These are phyloP conservation scores for Lathyrus aphaca DNA, from an alignment of 306 rosid species.

Conservation along the genomic window DNA sequence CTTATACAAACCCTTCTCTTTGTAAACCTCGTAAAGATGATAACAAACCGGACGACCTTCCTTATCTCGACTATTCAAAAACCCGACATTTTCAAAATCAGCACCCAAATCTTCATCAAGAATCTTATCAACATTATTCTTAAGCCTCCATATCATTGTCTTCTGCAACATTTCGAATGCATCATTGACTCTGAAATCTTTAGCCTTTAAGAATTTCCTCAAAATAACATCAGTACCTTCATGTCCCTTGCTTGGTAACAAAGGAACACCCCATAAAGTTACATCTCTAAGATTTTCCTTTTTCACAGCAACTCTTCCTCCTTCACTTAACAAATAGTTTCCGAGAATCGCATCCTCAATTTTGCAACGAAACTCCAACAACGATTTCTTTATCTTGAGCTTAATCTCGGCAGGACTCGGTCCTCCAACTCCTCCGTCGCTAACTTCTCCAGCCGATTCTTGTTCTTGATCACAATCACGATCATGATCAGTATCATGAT, in stretches of 20 bases:
- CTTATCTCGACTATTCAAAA: slow-evolving; percentile 50
- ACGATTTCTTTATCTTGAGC: slow-evolving; percentile 50
- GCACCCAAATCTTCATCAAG: slow-evolving; percentile 41
- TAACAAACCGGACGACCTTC: slow-evolving; percentile 73
- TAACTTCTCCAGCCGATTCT: neutral
- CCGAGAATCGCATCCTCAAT: slow-evolving; percentile 75
- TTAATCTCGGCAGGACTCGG: slow-evolving; percentile 42
- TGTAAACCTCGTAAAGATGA: slow-evolving; percentile 48
- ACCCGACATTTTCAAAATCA: slow-evolving; percentile 46
- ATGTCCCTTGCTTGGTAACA: slow-evolving; percentile 77
- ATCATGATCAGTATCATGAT: slow-evolving; percentile 16
- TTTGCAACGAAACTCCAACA: slow-evolving; percentile 68
- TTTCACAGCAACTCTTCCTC: neutral
- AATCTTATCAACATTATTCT: slow-evolving; percentile 36
- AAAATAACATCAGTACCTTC: slow-evolving; percentile 69
- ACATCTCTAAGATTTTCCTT: slow-evolving; percentile 50
- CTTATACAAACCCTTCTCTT: slow-evolving; percentile 45
- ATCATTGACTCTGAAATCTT: slow-evolving; percentile 59
- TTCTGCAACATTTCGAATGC: slow-evolving; percentile 73
- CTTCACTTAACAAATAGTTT: slow-evolving; percentile 55
- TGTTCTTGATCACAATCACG: slow-evolving; percentile 31
- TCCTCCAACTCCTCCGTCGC: neutral
- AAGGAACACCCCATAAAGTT: slow-evolving; percentile 80
- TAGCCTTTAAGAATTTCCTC: slow-evolving; percentile 72
- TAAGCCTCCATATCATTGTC: slow-evolving; percentile 67